Conservation (phyloP, 805 yeast species). For the Kuraishia borneana region DNA sequence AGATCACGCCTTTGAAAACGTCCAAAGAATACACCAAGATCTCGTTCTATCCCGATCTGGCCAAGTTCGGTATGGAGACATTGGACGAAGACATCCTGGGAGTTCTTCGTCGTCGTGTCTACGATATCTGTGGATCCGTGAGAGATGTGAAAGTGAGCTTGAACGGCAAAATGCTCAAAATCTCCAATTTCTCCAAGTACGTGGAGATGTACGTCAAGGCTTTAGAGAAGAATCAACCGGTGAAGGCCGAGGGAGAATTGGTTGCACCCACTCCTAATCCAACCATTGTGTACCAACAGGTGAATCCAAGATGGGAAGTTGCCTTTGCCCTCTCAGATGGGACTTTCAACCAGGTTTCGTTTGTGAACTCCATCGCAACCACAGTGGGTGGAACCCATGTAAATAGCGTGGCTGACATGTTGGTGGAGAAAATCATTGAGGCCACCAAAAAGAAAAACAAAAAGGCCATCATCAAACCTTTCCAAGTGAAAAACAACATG, state of each 20-base stretch:
- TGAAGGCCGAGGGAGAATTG: conserved; percentile 6
- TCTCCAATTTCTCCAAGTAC: conserved; percentile 73
- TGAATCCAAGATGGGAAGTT: conserved; percentile 89
- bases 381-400: conserved; percentile 97
- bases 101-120: conserved; percentile 86
- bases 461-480: conserved; percentile 67
- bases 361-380: conserved; percentile 95
- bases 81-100: conserved; percentile 77
- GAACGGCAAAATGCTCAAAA: conserved; percentile 60
- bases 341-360: conserved; percentile 84
- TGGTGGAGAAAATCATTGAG: conserved; percentile 67
- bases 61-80: conserved; percentile 73
- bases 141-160: conserved; percentile 68
- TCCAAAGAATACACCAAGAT: conserved; percentile 77
- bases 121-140: conserved; percentile 91
- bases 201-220: conserved; percentile 86
- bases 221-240: conserved; percentile 37
- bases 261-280: conserved; percentile 27
- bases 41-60: conserved; percentile 79
- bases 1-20: conserved; percentile 45
- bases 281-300: conserved; percentile 64
- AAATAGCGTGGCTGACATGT: conserved; percentile 73
- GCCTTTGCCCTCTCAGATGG: conserved; percentile 93
- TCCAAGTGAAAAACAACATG: conserved; percentile 83
- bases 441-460: conserved; percentile 54